Conservation (phyloP, 352 stramenopile species). For the Globisporangium yorkense region DNA sequence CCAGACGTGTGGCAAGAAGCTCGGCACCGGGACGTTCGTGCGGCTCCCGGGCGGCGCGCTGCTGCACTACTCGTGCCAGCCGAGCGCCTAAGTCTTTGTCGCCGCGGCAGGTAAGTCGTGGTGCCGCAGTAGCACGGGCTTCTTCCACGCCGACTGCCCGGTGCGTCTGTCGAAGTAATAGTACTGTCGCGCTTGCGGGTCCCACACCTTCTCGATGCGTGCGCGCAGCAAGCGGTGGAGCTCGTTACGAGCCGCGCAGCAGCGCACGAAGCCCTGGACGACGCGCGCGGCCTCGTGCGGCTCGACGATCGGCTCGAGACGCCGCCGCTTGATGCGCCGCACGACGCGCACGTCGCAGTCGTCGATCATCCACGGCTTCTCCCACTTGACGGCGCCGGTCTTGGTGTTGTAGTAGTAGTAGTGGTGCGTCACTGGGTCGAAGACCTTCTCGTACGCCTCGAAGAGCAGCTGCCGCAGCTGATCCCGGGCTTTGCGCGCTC, state of each 20-base stretch:
- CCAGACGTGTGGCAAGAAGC: conserved; percentile 58
- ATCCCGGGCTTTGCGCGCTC: conserved; percentile 26
- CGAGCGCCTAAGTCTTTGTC: conserved; percentile 10
- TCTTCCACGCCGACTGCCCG: conserved; percentile 71
- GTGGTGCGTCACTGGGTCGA: conserved; percentile 46
- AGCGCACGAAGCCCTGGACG: conserved; percentile 37
- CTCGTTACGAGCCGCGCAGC: conserved; percentile 36
- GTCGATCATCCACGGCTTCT: conserved; percentile 45
- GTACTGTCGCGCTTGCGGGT: conserved; percentile 53
- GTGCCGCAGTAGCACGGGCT: conserved; percentile 44
- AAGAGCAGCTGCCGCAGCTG: conserved; percentile 35
- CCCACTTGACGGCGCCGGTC: conserved; percentile 59
- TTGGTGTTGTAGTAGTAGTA: conserved; percentile 81
- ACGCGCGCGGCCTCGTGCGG: conserved; percentile 31
- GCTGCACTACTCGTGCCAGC: conserved; percentile 76
- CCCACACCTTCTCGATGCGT: conserved; percentile 70
- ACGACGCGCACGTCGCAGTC: conserved; percentile 33
- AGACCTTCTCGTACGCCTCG: conserved; percentile 71
- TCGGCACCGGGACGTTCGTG: conserved; percentile 68
- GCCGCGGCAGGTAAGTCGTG: conserved; percentile 22
- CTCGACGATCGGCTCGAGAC: conserved; percentile 42
- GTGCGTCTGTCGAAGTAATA: conserved; percentile 83
- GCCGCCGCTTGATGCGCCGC: conserved; percentile 31
- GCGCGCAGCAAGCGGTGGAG: conserved; percentile 32
- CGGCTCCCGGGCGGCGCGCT: conserved; percentile 49